phyloP scores from a whole-genome alignment of 2,329 filamentous ascomycete genomes.

The Colletotrichum sp. region DNA sequence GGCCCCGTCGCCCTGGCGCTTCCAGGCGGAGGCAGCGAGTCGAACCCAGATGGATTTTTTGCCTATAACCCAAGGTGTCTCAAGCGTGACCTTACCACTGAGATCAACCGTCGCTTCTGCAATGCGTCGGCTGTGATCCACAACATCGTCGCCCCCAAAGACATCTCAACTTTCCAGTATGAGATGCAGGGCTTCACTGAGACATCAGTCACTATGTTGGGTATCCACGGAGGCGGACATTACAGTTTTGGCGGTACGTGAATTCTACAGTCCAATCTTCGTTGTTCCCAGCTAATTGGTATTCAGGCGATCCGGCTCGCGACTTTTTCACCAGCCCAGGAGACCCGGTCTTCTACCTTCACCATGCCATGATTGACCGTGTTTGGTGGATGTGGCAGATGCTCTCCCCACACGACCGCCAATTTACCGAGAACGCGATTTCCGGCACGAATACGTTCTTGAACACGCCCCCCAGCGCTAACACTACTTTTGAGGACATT shows the following conservation, averaged over 20 bases:
- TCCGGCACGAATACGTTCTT: conserved; percentile 27
- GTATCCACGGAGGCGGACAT: conserved; percentile 24
- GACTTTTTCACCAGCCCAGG: conserved; percentile 39
- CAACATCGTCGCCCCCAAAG: conserved; percentile 40
- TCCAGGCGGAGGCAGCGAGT: conserved; percentile 25
- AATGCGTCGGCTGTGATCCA: conserved; percentile 34
- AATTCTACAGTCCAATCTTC: conserved; percentile 19
- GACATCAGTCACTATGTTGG: conserved; percentile 29
- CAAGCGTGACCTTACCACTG: conserved; percentile 36
- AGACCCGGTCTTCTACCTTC: conserved; percentile 38
- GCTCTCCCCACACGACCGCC: conserved; percentile 28
- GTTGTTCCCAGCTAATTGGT: neutral
- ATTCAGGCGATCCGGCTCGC: conserved; percentile 43
- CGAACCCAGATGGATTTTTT: conserved; percentile 27
- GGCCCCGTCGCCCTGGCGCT: conserved; percentile 38
- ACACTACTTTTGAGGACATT: conserved; percentile 25
- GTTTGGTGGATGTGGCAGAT: conserved; percentile 31
- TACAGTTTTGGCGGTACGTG: conserved; percentile 37
- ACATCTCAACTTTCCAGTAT: conserved; percentile 49
- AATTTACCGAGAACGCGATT: conserved; percentile 22
- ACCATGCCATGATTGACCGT: conserved; percentile 31
- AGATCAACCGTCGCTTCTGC: conserved; percentile 27
- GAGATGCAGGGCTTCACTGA: conserved; percentile 43
- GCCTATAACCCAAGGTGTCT: conserved; percentile 50
- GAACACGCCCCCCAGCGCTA: conserved; percentile 24